Evolutionary conservation across 2,329 filamentous ascomycete genomes (phyloP).

Genomic region (Sporothrix dimorphospora): DNA sequence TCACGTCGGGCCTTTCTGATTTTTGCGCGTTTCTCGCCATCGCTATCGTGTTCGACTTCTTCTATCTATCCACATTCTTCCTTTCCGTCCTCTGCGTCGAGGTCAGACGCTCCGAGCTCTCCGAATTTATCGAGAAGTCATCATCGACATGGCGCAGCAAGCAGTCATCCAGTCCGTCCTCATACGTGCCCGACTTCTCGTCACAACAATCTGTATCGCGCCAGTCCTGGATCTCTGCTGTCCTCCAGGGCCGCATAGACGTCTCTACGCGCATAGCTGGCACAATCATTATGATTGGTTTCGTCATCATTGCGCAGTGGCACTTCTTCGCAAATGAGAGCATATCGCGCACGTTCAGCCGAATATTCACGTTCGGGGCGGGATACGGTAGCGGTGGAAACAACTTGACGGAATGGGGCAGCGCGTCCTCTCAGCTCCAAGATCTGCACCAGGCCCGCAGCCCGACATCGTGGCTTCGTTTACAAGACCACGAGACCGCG

Average conservation of each 20-base stretch:
- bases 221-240: conserved; percentile 61
- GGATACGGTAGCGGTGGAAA: conserved; percentile 27
- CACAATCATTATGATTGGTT: conserved; percentile 71
- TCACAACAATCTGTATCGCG: conserved; percentile 35
- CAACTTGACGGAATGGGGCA: conserved; percentile 34
- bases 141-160: conserved; percentile 47
- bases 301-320: conserved; percentile 74
- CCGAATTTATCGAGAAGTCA: conserved; percentile 68
- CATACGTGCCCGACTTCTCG: conserved; percentile 33
- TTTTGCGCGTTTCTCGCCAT: conserved; percentile 78
- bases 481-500: conserved; percentile 79
- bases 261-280: conserved; percentile 75
- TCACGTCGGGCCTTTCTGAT: conserved; percentile 65
- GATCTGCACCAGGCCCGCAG: conserved; percentile 74
- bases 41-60: conserved; percentile 75
- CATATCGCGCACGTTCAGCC: conserved; percentile 43
- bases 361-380: conserved; percentile 34
- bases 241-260: conserved; percentile 67
- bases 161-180: background rate
- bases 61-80: conserved; percentile 80
- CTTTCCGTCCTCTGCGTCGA: conserved; percentile 78
- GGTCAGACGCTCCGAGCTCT: conserved; percentile 73
- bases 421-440: conserved; percentile 52
- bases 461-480: conserved; percentile 74
- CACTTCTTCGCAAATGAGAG: conserved; percentile 71